Conservation (phyloP, 768 basidiomycete species). For the Cytidiella melzeri region DNA sequence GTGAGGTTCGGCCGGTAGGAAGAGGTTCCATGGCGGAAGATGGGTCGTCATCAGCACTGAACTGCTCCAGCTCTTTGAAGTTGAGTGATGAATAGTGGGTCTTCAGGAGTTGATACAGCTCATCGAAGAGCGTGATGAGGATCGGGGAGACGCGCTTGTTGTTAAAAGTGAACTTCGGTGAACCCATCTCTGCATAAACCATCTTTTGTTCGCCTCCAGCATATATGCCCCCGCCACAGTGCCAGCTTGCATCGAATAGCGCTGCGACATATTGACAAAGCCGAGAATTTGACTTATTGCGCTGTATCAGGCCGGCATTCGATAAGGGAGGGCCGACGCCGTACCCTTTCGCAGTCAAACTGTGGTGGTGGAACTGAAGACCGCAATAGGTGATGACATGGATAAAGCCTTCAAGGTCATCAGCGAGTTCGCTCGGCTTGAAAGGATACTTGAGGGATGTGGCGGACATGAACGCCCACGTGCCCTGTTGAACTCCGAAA, state of each 20-base stretch:
- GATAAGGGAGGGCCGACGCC: background rate
- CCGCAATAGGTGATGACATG: constrained; percentile 6
- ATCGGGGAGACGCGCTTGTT: background rate
- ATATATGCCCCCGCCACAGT: background rate
- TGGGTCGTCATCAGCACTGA: too few species aligned
- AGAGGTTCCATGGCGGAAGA: too few species aligned
- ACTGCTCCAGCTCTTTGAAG: background rate
- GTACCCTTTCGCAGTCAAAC: background rate
- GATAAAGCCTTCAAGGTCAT: constrained; percentile 18
- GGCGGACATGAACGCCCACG: constrained; percentile 16
- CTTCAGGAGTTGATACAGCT: background rate
- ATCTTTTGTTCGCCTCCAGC: background rate
- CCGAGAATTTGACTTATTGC: background rate
- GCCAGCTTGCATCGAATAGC: background rate
- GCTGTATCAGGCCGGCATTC: background rate
- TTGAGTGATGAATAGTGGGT: background rate
- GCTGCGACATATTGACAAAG: background rate
- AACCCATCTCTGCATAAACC: background rate
- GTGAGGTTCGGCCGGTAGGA: too few species aligned
- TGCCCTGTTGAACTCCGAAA: constrained; percentile 11
- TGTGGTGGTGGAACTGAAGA: constrained; percentile 1
- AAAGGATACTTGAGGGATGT: constrained; percentile 3
- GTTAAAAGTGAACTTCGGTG: background rate
- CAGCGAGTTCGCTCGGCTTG: constrained; percentile 5
- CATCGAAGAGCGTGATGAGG: background rate